Base-by-base conservation (phyloP, 2,329 filamentous ascomycete species). In the Neopestalotiopsis clavispora region DNA sequence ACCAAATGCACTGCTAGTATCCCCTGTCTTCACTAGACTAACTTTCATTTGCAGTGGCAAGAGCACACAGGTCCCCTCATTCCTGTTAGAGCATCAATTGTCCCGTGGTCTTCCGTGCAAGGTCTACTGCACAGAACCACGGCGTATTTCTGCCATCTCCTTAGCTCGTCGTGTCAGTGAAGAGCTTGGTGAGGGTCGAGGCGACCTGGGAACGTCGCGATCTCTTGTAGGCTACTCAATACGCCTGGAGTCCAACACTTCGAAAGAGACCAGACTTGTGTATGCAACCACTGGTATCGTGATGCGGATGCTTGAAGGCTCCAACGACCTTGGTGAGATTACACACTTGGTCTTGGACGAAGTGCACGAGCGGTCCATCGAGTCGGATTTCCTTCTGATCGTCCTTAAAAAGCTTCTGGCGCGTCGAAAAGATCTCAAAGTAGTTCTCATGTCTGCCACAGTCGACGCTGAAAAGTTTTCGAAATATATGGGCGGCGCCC, bases 291-390 rank as follows among this genome's bases (percentile, higher is more conserved):
- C 90, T 5, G 90, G 96, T 83, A 97, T 99, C 69, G 94, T 99
- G n/a, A 93, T 99, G 85, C 91, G 96, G 34, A 98, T 99, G 95
- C 86, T 99, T 14, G 96, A 99, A 79, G 91, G 92, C 9, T 93
- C 94, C 0, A 92, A 94, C 72, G 92, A 97, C 68, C 87, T 99
- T 58, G 88, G 90, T 68, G 95, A 98, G 72, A 91, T 99, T 66
- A 97, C 95, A 0, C 96, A 98, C 81, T 83, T 99, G 69, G 90
- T 99, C 60, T 90, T 99, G n/a, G 96, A 99, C 76, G 96, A 99
- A 80, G 95, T 98, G 2, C 96, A 99, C 77, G 96, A 99, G 79
- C 90, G 95, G 71, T 93, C 94, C 13, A 98, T 99, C 74, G 96
- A 99, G 78, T 97, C 95, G 68, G 96, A 99, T 78, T 98, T 99